These are phyloP conservation scores for Picea glauca DNA, from an alignment of 75 land plant genomes.

Conservation along the genomic window DNA sequence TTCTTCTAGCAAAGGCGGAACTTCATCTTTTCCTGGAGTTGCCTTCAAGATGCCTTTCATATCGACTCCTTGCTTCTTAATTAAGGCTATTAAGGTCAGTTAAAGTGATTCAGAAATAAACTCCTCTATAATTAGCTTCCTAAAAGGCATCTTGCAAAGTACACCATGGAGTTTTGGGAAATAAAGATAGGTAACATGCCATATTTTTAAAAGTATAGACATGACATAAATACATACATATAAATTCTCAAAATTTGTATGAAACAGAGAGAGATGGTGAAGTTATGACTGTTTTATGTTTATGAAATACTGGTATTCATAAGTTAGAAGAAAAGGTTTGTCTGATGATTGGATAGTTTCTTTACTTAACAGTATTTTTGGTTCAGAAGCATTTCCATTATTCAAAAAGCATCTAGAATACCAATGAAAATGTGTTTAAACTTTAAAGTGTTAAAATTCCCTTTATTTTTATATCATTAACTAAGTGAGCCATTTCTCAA, in stretches of 20 bases:
- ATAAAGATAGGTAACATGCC: not conserved
- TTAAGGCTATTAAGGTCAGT: conserved; percentile 19
- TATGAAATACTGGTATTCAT: no score
- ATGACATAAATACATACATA: not conserved
- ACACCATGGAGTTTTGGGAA: not conserved
- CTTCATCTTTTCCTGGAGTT: conserved; percentile 39
- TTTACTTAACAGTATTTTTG: not conserved
- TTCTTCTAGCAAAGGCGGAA: conserved; percentile 26
- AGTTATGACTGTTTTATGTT: not conserved
- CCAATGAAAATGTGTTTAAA: not conserved
- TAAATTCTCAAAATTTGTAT: not conserved
- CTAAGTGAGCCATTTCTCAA: not conserved
- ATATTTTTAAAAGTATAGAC: not conserved
- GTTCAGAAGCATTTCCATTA: not conserved
- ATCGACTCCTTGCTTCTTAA: conserved; percentile 52
- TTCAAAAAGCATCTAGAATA: not conserved
- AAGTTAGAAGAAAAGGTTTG: no score
- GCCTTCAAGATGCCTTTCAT: conserved; percentile 44
- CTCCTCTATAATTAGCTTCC: not conserved
- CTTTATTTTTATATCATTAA: not conserved
- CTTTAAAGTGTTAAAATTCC: not conserved
- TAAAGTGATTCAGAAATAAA: not conserved
- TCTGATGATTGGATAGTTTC: no score
- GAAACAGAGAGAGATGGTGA: not conserved
- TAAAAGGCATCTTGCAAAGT: not conserved